These are phyloP conservation scores for Fusarium algeriense DNA, from an alignment of 2,329 filamentous ascomycete species.

Conservation along the genomic window DNA sequence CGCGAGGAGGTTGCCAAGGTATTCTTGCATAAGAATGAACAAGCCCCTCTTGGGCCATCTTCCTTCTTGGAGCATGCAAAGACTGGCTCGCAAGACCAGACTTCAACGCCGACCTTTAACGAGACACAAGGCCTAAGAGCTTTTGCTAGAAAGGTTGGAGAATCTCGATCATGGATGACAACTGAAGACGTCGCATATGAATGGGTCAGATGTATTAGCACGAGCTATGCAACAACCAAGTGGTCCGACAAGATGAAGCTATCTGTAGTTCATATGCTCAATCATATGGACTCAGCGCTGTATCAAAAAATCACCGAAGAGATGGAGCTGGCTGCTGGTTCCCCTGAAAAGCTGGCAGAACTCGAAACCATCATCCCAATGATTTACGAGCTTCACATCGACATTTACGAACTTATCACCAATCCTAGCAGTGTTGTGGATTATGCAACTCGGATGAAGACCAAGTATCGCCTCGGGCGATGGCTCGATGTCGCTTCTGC, in stretches of 20 bases:
- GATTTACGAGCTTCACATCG: constrained; percentile 72
- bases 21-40: constrained; percentile 66
- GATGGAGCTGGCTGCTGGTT: constrained; percentile 49
- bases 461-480: constrained; percentile 62
- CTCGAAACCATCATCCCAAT: constrained; percentile 65
- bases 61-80: constrained; percentile 75
- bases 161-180: constrained; percentile 60
- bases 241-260: constrained; percentile 71
- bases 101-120: constrained; percentile 62
- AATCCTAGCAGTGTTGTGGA: constrained; percentile 68
- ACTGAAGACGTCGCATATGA: constrained; percentile 70
- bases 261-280: constrained; percentile 68
- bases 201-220: constrained; percentile 65
- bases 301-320: constrained; percentile 61
- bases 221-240: constrained; percentile 64
- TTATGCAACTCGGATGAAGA: constrained; percentile 61
- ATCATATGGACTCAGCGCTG: constrained; percentile 64
- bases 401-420: constrained; percentile 70
- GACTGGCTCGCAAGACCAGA: constrained; percentile 63
- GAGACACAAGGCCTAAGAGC: constrained; percentile 64
- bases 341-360: constrained; percentile 46
- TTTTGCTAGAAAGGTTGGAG: constrained; percentile 65
- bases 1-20: constrained; percentile 66
- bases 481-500: constrained; percentile 66
- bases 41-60: constrained; percentile 65